Base-by-base conservation (phyloP, 1,284 basidiomycete species). In the Abortiporus biennis region DNA sequence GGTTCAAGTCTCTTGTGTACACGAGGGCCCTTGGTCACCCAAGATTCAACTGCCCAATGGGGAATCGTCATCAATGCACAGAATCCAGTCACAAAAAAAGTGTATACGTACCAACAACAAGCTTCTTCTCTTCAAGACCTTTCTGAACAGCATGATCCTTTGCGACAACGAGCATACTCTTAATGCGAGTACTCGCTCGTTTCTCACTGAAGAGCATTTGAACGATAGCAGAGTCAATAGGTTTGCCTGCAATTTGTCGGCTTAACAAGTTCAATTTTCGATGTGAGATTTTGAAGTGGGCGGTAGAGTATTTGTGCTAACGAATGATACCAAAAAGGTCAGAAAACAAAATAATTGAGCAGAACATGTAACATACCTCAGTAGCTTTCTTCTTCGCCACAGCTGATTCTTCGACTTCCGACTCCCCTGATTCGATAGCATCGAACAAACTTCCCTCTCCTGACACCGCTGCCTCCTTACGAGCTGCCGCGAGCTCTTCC, bases 141-240 rank as follows among this genome's bases (percentile, higher is more conserved):
- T 95, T 95, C 55, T 86, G 80, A 32, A 78, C 65, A 0, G 94
- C 95, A 57, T 95, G 90, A 55, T 92, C 81, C 56, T 90, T 84
- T 6, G 93, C 94, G 3, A 90, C 76, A 4, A 79, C 84, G 36
- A 98, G 73, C 72, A 93, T 93, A 53, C 83, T 87, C 75, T 92
- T 84, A 44, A 99, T 80, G 48, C 91, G 80, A 35, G 72, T 77
- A 44, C 89, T 85, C 8, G 88, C 90, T 12, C 92, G 77, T 67
- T 97, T 97, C 62, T 93, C 83, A 52, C 85, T 88, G 63, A 97
- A 96, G 59, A 89, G 80, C 87, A 98, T 95, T 60, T 99, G 95
- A 40, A 98, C 68, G 57, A 99, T 94, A 20, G 95, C 94, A 57
- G 87, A 83, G 65, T 97, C 93, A 46, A 95, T 82, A 11, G 92